A percentile compares a stretch with the other conserved stretches of the same genome.
These are phyloP conservation scores for Paramecium bursaria DNA, from an alignment of 73 alveolate genomes.

Conservation along the genomic window DNA sequence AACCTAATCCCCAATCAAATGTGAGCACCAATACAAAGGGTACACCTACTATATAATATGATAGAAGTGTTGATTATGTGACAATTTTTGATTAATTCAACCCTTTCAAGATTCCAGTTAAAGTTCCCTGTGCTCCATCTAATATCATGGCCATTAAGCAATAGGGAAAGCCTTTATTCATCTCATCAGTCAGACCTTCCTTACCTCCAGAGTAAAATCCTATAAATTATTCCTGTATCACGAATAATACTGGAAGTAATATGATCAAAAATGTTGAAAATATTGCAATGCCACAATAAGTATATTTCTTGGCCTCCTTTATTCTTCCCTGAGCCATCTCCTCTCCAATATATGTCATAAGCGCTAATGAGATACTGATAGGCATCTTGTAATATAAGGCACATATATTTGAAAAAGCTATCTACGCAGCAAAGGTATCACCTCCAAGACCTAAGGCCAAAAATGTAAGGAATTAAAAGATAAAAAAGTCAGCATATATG, in stretches of 20 bases:
- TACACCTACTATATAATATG: conserved; percentile 13
- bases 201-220: neutral
- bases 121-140: conserved; percentile 30
- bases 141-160: neutral
- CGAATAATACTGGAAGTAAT: neutral
- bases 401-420: conserved; percentile 21
- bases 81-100: conserved; percentile 29
- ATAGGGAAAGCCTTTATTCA: conserved; percentile 12
- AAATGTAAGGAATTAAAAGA: neutral
- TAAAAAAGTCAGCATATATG: conserved; percentile 19
- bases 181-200: neutral
- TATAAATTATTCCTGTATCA: neutral
- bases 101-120: conserved; percentile 47
- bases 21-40: conserved; percentile 22
- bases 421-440: neutral
- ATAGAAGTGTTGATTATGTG: conserved; percentile 18
- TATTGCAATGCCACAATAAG: neutral
- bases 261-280: neutral
- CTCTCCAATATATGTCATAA: conserved; percentile 32
- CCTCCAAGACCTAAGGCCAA: conserved; percentile 24
- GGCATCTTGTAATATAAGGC: conserved; percentile 21
- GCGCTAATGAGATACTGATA: conserved; percentile 23
- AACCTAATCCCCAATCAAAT: conserved; percentile 39
- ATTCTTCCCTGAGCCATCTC: conserved; percentile 37
- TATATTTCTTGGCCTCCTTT: neutral